These are phyloP conservation scores for Alloascoidea africana DNA, from an alignment of 805 yeast species.

Conservation along the genomic window DNA sequence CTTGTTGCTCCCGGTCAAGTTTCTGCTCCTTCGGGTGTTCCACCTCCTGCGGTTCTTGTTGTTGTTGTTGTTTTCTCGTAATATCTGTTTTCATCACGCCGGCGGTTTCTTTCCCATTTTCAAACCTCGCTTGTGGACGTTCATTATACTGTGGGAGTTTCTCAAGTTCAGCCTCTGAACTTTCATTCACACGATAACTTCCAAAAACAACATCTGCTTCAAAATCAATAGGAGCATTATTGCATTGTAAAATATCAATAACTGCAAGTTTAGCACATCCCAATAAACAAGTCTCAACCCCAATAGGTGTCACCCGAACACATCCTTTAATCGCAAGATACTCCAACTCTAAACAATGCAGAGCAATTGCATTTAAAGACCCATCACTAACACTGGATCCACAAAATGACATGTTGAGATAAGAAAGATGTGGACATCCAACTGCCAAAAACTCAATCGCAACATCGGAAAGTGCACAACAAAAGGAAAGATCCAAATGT, in stretches of 20 bases:
- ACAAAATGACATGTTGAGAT: constrained; percentile 53
- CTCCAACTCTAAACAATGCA: constrained; percentile 33
- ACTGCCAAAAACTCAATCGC: constrained; percentile 51
- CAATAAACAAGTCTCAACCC: constrained; percentile 50
- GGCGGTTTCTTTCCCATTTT: background rate
- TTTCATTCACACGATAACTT: background rate
- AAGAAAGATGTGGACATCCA: constrained; percentile 42
- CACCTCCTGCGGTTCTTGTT: too few species aligned
- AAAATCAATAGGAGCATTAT: constrained; percentile 35
- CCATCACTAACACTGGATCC: constrained; percentile 71
- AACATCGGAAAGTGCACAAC: constrained; percentile 60
- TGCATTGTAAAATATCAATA: constrained; percentile 57
- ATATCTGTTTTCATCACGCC: background rate
- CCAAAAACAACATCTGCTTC: background rate
- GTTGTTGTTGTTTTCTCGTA: background rate
- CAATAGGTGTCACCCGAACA: constrained; percentile 61
- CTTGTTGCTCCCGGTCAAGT: too few species aligned
- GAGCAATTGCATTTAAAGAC: constrained; percentile 43
- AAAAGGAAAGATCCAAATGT: constrained; percentile 48
- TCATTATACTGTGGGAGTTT: background rate
- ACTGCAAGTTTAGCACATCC: constrained; percentile 36
- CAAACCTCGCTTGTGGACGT: background rate
- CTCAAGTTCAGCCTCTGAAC: background rate
- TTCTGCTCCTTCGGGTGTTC: too few species aligned
- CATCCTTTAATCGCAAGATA: constrained; percentile 49